Evolutionary conservation across 495 filamentous ascomycete species (phyloP), one percentile per base, ranked within the genome.

Genomic region (Parathielavia hyrcaniae): DNA sequence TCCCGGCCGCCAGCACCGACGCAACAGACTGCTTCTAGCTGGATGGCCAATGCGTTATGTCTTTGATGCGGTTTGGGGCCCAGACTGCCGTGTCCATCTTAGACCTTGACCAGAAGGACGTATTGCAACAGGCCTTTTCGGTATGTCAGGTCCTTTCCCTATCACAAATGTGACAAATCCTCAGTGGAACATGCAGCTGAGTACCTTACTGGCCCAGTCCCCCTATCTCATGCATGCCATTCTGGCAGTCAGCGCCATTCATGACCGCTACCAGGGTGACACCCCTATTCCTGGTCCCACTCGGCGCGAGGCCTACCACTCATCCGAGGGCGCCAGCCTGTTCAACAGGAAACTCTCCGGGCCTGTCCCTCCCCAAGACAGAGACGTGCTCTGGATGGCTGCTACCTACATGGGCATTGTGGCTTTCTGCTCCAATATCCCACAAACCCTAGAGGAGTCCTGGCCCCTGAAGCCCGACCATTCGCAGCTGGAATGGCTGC

Each of bases 151-250:
- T 14, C 22, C 23, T 7, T 9, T 2, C 23, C 45, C 20, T 19
- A 45, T 9, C 4, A n/a, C n/a, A n/a, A n/a, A n/a, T n/a, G n/a
- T n/a, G n/a, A n/a, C n/a, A n/a, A n/a, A n/a, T n/a, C n/a, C n/a
- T n/a, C n/a, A n/a, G n/a, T 20, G 43, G 43, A 45, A 45, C 43
- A 45, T 17, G 12, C 43, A 45, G 43, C 43, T 45, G 19, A 45
- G 16, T 23, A 20, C 4, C 5, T 14, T 5, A 19, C 12, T 20
- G 6, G 2, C 45, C 20, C 20, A 48, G 45, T 30, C 5, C 32
- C 45, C 45, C 14, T 48, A 48, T 22, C 45, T 48, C 1, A 48
- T 48, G 45, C 45, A 48, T 48, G 45, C 45, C 45, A 48, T 48
- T 14, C 23, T 48, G 45, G 45, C 45, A 16, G 45, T 48, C 45